Evolutionary conservation across 352 stramenopile genomes (phyloP), one percentile per base, ranked within the genome.

Genomic region (Phytophthora idaei): DNA sequence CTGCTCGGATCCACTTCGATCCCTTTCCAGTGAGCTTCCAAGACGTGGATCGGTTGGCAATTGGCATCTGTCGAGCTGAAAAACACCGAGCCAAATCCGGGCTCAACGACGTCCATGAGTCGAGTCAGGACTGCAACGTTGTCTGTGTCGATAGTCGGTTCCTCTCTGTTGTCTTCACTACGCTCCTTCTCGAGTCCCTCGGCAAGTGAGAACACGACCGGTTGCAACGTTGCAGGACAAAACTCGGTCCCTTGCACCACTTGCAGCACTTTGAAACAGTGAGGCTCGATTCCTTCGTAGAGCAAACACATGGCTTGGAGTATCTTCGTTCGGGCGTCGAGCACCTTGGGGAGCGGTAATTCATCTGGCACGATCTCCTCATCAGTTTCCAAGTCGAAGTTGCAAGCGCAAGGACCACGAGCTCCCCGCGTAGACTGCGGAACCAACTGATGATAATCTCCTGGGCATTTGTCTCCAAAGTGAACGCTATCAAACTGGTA

Each of bases 201-300:
- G 9, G 44, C 44, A 49, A 49, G 44, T 31, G 50, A 60, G 28
- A 55, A 60, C 31, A 60, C 39, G 25, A 59, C 31, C 17, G 58
- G 49, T 28, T 59, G 48, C 48, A 59, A 54, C n/a, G 49, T 66
- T 32, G 28, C 48, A 41, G 15, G 9, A 39, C 15, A 52, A n/a
- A 34, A 41, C 15, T 14, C 42, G 2, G 27, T 29, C 4, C 12
- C 29, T 39, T 17, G 17, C 14, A n/a, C 28, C 29, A 60, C 10
- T 28, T 53, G 37, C 48, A 58, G 37, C 21, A 65, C 41, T 14
- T 50, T 51, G 31, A 53, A 58, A 28, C 17, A 66, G 41, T 47
- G 41, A 3, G 41, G 41, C n/a, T 47, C 15, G 11, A 27, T 47
- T 25, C 48, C 49, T 66, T 54, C 12, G n/a, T 53, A 53, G 4